A percentile compares a stretch with the other conserved stretches of the same genome.
Evolutionary conservation across 2,329 filamentous ascomycete species (phyloP).

Genomic region (Aspergillus arachidicola): DNA sequence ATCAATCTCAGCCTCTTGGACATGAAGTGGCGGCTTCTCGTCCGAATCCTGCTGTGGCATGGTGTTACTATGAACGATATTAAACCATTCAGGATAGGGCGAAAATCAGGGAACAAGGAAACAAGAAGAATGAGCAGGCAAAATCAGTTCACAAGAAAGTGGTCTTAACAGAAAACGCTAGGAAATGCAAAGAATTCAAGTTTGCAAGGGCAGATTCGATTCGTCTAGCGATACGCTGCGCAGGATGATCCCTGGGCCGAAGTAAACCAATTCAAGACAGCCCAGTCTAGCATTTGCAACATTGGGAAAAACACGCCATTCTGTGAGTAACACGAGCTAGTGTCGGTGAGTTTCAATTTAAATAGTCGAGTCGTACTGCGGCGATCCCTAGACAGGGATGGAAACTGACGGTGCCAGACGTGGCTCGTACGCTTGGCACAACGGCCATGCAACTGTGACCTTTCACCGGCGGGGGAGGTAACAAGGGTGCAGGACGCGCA

Average conservation of each 20-base stretch:
- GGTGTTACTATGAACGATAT: not conserved
- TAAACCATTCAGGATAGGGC: not conserved
- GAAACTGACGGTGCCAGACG: no score
- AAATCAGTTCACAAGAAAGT: not conserved
- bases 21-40: constrained; percentile 4
- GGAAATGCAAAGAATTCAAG: not conserved
- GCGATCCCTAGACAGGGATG: not conserved
- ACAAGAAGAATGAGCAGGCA: not conserved
- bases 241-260: not conserved
- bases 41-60: not conserved
- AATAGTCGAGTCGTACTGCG: not conserved
- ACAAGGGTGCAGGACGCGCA: not conserved
- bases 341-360: not conserved
- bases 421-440: no score
- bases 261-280: not conserved
- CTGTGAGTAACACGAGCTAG: fast-evolving
- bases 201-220: not conserved
- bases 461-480: not conserved
- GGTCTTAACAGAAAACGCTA: not conserved
- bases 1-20: constrained; percentile 9
- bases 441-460: not conserved
- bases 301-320: not conserved
- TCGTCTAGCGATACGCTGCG: not conserved
- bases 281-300: not conserved
- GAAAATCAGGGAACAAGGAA: not conserved